Evolutionary conservation across 164 flowering plant species (phyloP), one percentile per base, ranked within the genome.

Genomic region (Tetracentron sinense): DNA sequence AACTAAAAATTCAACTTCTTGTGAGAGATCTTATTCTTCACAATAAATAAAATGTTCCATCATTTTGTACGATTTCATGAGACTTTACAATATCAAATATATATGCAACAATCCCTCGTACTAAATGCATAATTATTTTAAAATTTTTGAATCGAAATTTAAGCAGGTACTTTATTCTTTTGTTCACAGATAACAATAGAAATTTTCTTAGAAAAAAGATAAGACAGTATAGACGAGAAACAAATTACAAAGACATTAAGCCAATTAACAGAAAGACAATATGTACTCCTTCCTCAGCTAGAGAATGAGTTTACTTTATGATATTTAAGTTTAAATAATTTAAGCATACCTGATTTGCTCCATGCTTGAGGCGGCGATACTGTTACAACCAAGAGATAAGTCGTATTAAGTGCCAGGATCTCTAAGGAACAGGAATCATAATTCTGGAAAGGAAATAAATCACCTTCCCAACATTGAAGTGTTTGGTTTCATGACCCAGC

Each of bases 391-490:
- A 29, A 73, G 51, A 23, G 50, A 52, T 51, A 54, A 48, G n/a
- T n/a, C 23, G 22, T 30, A 50, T 11, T 14, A 30, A 30, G 1
- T 64, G 22, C 49, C 5, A 14, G 23, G 19, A 61, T 15, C 29
- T 46, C 20, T 38, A 22, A 35, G 4, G n/a, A 55, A 50, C n/a
- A 55, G 15, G 33, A 50, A 55, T 12, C 47, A 54, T 10, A 57
- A 0, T 17, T 12, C n/a, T n/a, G n/a, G n/a, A n/a, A n/a, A 47
- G 8, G 19, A 60, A 20, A 47, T 38, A 42, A 23, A 54, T 57
- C 51, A 89, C 99, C 97, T 94, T 94, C 64, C 99, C 99, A 75
- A 94, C 97, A 86, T 94, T 91, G 79, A 94, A 94, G 70, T 94
- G 97, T 68, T 94, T 94, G 61, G 99, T 94, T 52, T 89, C 93